Evolutionary conservation across 2,329 filamentous ascomycete genomes (phyloP).

Genomic region (Neophaeococcomyces aloes): DNA sequence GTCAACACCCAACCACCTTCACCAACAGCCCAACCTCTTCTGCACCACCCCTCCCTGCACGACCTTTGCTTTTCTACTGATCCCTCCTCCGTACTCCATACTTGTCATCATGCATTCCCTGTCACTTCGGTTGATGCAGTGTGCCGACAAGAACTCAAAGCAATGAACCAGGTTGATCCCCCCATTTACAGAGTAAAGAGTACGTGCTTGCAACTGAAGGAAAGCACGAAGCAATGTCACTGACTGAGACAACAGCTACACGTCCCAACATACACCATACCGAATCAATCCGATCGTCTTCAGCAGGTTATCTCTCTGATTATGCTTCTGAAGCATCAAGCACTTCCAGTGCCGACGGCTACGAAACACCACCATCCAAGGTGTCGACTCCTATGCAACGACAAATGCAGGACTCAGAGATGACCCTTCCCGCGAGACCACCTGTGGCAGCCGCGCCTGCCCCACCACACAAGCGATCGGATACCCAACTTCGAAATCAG

Average conservation of each 20-base stretch:
- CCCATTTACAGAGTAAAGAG: conserved; percentile 31
- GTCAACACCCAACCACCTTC: conserved; percentile 19
- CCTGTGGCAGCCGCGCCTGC: conserved; percentile 15
- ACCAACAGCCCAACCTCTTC: conserved; percentile 17
- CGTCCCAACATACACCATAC: conserved; percentile 35
- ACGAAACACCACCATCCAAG: conserved; percentile 35
- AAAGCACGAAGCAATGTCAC: conserved; percentile 2
- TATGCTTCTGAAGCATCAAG: conserved; percentile 29
- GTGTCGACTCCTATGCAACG: conserved; percentile 19
- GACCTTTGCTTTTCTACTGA: conserved; percentile 12
- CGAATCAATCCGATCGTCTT: conserved; percentile 37
- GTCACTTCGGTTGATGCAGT: conserved; percentile 11
- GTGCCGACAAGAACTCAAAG: conserved; percentile 13
- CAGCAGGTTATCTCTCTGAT: conserved; percentile 39
- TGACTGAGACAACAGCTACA: conserved; percentile 26
- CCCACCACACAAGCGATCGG: conserved; percentile 14
- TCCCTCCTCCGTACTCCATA: conserved; percentile 8
- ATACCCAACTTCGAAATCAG: conserved; percentile 18
- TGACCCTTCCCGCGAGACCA: conserved; percentile 18
- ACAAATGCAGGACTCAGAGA: conserved; percentile 17
- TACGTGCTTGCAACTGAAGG: conserved; percentile 22
- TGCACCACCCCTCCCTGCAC: conserved; percentile 3
- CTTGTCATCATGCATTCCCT: conserved; percentile 17
- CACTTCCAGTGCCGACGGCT: conserved; percentile 29
- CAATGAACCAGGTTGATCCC: conserved; percentile 25